Percentiles rank a stretch among this genome's conserved stretches.
Evolutionary conservation across 805 yeast species (phyloP).

Genomic region (Lipomyces chichibuensis): DNA sequence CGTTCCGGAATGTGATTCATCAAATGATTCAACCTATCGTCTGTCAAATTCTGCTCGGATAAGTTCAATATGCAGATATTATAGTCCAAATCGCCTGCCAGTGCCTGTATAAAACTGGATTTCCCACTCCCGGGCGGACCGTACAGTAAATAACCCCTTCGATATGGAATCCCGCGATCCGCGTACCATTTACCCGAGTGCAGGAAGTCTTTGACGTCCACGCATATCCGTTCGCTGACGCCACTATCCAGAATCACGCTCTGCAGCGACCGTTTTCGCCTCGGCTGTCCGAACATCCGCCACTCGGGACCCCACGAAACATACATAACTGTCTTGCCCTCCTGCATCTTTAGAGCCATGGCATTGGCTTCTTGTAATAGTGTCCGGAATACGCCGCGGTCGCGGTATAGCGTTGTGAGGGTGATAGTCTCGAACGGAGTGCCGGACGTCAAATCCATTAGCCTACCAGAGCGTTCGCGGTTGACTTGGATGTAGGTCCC

Average conservation of each 20-base stretch:
- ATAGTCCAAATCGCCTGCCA: slow-evolving; percentile 95
- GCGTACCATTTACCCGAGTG: slow-evolving; percentile 86
- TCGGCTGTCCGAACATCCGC: slow-evolving; percentile 96
- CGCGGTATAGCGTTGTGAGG: slow-evolving; percentile 83
- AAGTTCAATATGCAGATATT: slow-evolving; percentile 91
- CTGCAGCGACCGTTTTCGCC: slow-evolving; percentile 79
- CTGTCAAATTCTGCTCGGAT: slow-evolving; percentile 89
- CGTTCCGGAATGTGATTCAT: slow-evolving; percentile 96
- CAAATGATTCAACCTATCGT: slow-evolving; percentile 88
- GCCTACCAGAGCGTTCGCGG: slow-evolving; percentile 86
- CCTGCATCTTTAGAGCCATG: slow-evolving; percentile 77
- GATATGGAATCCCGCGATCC: slow-evolving; percentile 94
- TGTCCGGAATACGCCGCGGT: slow-evolving; percentile 67
- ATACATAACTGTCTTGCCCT: slow-evolving; percentile 91
- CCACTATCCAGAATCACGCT: slow-evolving; percentile 85
- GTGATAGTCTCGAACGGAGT: slow-evolving; percentile 97
- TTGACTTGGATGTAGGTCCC: slow-evolving; percentile 88
- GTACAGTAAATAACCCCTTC: slow-evolving; percentile 89
- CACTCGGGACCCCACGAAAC: slow-evolving; percentile 98
- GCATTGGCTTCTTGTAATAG: slow-evolving; percentile 81
- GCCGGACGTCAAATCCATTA: slow-evolving; percentile 86
- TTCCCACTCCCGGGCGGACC: slow-evolving; percentile 99
- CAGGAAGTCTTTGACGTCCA: slow-evolving; percentile 81
- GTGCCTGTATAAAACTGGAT: slow-evolving; percentile 91
- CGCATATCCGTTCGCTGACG: slow-evolving; percentile 63